These are phyloP conservation scores for Phytophthora podocarpi DNA, from an alignment of 352 stramenopile species.

Conservation along the genomic window DNA sequence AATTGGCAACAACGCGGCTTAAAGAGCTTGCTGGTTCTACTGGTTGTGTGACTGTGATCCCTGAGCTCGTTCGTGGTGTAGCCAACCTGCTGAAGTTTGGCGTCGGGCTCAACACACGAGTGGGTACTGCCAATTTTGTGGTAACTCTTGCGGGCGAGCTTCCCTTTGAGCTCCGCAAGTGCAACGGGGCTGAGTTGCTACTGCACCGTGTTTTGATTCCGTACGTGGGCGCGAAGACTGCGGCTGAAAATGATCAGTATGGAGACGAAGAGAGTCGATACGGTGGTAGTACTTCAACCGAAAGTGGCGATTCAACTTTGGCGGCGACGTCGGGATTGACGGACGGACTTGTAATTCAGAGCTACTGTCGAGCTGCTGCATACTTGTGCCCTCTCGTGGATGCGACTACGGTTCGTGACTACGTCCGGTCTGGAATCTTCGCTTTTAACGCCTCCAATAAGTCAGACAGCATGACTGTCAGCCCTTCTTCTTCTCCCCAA, in stretches of 20 bases:
- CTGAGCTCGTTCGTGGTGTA: conserved; percentile 55
- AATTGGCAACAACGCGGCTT: conserved; percentile 59
- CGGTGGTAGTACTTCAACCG: conserved; percentile 16
- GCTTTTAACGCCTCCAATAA: conserved; percentile 37
- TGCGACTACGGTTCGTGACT: conserved; percentile 44
- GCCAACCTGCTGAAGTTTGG: conserved; percentile 71
- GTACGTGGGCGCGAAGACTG: conserved; percentile 58
- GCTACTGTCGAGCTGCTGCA: conserved; percentile 75
- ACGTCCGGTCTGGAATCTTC: conserved; percentile 78
- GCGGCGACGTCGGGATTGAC: conserved; percentile 37
- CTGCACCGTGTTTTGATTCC: conserved; percentile 62
- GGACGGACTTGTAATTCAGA: conserved; percentile 72
- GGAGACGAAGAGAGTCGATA: conserved; percentile 68
- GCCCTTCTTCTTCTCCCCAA: conserved; percentile 10
- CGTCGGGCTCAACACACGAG: conserved; percentile 82
- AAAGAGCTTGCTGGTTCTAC: conserved; percentile 52
- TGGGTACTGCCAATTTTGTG: conserved; percentile 80
- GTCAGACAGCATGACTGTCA: conserved; percentile 2
- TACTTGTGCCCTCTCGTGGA: conserved; percentile 73
- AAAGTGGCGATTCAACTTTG: conserved; percentile 11
- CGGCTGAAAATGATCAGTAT: conserved; percentile 76
- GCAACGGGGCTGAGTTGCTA: conserved; percentile 59
- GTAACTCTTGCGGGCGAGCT: conserved; percentile 69
- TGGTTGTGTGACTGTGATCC: conserved; percentile 54
- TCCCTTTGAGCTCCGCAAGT: conserved; percentile 74